A percentile compares a stretch with the other conserved stretches of the same genome.
Conservation (phyloP, 2,329 filamentous ascomycete species). For the Trichoderma arundinaceum region DNA sequence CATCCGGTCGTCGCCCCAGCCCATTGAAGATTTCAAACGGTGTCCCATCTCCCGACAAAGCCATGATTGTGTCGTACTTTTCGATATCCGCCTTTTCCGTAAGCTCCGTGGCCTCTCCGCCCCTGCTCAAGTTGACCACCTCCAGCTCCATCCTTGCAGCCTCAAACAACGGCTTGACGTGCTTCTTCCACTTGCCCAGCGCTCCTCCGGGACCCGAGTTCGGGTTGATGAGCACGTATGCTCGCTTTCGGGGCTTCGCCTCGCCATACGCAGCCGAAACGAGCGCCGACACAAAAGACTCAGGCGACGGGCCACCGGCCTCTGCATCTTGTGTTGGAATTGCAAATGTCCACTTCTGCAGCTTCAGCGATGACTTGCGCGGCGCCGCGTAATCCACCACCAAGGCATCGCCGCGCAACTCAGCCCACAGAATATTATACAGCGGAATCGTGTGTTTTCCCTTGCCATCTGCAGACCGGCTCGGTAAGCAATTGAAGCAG, state of each 20-base stretch:
- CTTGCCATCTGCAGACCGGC: conserved; percentile 35
- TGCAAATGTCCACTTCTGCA: conserved; percentile 59
- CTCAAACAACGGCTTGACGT: conserved; percentile 81
- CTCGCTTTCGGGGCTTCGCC: conserved; percentile 72
- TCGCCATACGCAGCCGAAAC: conserved; percentile 72
- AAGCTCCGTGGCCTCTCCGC: conserved; percentile 80
- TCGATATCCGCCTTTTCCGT: conserved; percentile 77
- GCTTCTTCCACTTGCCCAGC: conserved; percentile 71
- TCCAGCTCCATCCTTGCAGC: conserved; percentile 81
- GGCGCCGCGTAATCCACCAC: conserved; percentile 74
- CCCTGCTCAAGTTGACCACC: conserved; percentile 70
- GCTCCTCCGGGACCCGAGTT: conserved; percentile 84
- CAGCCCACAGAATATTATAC: conserved; percentile 85
- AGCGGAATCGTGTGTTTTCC: conserved; percentile 64
- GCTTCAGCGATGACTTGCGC: conserved; percentile 64
- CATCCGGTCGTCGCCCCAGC: conserved; percentile 76
- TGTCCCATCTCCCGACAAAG: conserved; percentile 90
- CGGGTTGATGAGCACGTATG: conserved; percentile 90
- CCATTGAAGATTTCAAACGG: conserved; percentile 96
- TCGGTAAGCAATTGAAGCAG: conserved; percentile 26
- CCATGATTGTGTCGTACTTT: conserved; percentile 81
- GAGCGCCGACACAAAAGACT: conserved; percentile 70
- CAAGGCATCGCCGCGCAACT: conserved; percentile 64
- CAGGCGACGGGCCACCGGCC: conserved; percentile 46
- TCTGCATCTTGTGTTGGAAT: conserved; percentile 48